Percentiles rank a stretch among this genome's conserved stretches.
These are phyloP conservation scores for Sporothrix humicola DNA, from an alignment of 2,329 filamentous ascomycete genomes.

Conservation along the genomic window DNA sequence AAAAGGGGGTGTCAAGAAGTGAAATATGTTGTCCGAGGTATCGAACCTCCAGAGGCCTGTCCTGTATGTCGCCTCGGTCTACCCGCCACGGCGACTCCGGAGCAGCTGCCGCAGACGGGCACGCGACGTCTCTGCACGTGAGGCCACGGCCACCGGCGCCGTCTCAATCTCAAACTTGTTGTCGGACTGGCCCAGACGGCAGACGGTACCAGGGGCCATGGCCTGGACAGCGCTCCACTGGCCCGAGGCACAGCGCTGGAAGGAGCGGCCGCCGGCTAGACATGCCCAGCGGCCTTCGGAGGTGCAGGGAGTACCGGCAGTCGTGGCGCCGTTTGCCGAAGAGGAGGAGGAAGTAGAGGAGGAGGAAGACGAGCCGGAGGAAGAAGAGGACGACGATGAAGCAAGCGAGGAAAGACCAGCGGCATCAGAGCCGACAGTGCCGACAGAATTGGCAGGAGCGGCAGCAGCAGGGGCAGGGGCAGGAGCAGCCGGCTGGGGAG, in stretches of 20 bases:
- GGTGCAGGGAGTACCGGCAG: slow-evolving; percentile 53
- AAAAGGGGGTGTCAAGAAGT: slow-evolving; percentile 21
- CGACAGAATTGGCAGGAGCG: background rate
- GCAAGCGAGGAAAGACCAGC: background rate
- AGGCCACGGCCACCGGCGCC: background rate
- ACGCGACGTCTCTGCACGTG: background rate
- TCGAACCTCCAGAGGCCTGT: background rate
- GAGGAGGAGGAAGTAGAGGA: slow-evolving; percentile 27
- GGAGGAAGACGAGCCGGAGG: background rate
- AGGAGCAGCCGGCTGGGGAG: slow-evolving; percentile 39
- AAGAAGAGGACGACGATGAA: slow-evolving; percentile 6
- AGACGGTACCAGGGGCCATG: slow-evolving; percentile 62
- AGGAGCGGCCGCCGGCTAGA: slow-evolving; percentile 53
- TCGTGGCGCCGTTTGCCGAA: slow-evolving; percentile 26
- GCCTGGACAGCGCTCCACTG: slow-evolving; percentile 56
- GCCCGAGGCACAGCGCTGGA: slow-evolving; percentile 68
- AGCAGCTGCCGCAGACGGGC: background rate
- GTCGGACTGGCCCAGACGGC: slow-evolving; percentile 41
- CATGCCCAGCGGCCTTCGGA: slow-evolving; percentile 66
- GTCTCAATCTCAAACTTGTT: slow-evolving; percentile 27
- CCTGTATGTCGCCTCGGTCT: background rate
- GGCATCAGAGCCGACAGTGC: background rate
- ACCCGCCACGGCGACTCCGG: slow-evolving; percentile 7
- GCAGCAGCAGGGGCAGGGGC: slow-evolving; percentile 26
- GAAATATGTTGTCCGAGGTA: background rate